Conservation (phyloP, 2,329 filamentous ascomycete genomes). For the Talaromyces sp. region DNA sequence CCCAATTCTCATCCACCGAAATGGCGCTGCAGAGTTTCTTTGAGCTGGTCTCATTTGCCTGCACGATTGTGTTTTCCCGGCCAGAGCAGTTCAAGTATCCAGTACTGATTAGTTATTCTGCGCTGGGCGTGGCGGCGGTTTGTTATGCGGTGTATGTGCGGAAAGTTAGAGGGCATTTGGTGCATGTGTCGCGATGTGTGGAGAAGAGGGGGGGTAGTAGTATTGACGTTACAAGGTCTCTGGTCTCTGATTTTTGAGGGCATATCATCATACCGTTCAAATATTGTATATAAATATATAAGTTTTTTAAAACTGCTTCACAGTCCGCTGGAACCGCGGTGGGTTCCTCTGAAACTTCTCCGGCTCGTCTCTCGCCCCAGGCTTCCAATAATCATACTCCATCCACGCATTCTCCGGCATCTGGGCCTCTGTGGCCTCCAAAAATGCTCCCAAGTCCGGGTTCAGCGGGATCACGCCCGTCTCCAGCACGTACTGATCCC, state of each 20-base stretch:
- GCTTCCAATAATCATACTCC: conserved; percentile 60
- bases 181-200: conserved; percentile 36
- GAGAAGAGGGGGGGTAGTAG: not conserved
- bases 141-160: conserved; percentile 54
- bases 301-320: conserved; percentile 32
- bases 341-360: conserved; percentile 38
- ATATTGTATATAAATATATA: too few relatives aligned
- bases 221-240: too few relatives aligned
- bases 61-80: conserved; percentile 58
- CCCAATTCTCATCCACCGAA: conserved; percentile 63
- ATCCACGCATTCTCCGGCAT: conserved; percentile 63
- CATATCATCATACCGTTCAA: too few relatives aligned
- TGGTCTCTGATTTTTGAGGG: not conserved
- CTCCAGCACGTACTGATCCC: conserved; percentile 55
- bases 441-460: conserved; percentile 52
- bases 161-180: conserved; percentile 53
- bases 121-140: conserved; percentile 23
- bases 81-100: conserved; percentile 63
- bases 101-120: conserved; percentile 49
- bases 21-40: conserved; percentile 63
- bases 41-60: conserved; percentile 60
- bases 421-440: conserved; percentile 57
- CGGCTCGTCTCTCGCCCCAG: conserved; percentile 45
- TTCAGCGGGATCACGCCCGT: conserved; percentile 55
- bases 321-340: conserved; percentile 27